Conservation (phyloP, 192 early-diverging fungal genomes). For the Obelidium mucronatum region DNA sequence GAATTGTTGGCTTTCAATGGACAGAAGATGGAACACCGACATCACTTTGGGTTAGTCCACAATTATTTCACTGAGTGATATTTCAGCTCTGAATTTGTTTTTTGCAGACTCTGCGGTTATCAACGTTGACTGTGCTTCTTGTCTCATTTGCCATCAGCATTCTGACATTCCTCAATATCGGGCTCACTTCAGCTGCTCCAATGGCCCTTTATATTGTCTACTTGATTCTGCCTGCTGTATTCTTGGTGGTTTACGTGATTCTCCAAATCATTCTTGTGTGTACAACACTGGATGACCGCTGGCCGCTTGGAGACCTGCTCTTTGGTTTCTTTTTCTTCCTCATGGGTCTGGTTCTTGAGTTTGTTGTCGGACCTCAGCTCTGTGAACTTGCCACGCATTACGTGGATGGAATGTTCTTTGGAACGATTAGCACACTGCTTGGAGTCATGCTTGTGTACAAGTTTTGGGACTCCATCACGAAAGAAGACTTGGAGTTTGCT, state of each 20-base stretch:
- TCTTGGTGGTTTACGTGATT: slow-evolving; percentile 85
- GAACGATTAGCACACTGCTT: slow-evolving; percentile 85
- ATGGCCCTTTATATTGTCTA: slow-evolving; percentile 84
- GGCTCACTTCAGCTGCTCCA: slow-evolving; percentile 68
- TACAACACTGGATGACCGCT: slow-evolving; percentile 94
- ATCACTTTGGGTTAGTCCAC: slow-evolving; percentile 87
- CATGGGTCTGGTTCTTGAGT: slow-evolving; percentile 83
- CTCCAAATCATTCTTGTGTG: slow-evolving; percentile 94
- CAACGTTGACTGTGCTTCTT: slow-evolving; percentile 81
- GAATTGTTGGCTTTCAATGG: slow-evolving; percentile 97
- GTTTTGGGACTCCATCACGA: slow-evolving; percentile 99
- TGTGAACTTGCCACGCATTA: slow-evolving; percentile 94
- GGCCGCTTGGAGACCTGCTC: slow-evolving; percentile 92
- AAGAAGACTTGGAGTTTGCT: slow-evolving; percentile 96
- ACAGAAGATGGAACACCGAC: slow-evolving; percentile 92
- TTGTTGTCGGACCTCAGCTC: slow-evolving; percentile 80
- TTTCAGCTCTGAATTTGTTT: not conserved
- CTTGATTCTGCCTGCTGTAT: slow-evolving; percentile 85
- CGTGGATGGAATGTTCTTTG: slow-evolving; percentile 97
- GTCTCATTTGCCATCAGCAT: slow-evolving; percentile 81
- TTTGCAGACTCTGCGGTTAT: slow-evolving; percentile 80
- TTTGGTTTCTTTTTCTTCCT: slow-evolving; percentile 90
- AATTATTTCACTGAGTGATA: not conserved
- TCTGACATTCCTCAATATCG: slow-evolving; percentile 78
- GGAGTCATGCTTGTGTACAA: slow-evolving; percentile 99